A percentile compares a stretch with the other conserved stretches of the same genome.
phyloP scores from a whole-genome alignment of 768 basidiomycete species.

The Pisolithus tinctorius region DNA sequence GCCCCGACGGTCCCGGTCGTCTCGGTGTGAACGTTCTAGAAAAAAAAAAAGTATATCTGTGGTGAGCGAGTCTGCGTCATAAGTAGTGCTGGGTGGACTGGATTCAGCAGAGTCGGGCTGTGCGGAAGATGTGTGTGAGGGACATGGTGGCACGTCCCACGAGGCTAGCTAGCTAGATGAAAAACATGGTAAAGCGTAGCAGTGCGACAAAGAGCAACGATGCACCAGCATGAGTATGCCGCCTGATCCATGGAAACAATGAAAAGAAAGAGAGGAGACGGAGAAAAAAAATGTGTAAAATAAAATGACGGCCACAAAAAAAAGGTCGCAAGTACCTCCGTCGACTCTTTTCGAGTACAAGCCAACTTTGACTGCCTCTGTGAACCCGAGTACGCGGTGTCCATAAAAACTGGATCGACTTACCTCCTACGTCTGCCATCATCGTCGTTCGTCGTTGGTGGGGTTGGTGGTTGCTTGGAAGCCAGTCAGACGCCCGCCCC shows the following conservation, averaged over 20 bases:
- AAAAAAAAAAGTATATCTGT: slow-evolving; percentile 37
- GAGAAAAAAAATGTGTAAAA: slow-evolving; percentile 23
- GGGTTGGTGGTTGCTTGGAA: slow-evolving; percentile 20
- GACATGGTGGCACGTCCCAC: slow-evolving; percentile 14
- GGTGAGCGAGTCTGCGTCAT: slow-evolving; percentile 45
- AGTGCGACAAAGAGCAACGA: slow-evolving; percentile 32
- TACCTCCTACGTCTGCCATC: slow-evolving; percentile 52
- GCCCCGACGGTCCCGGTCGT: slow-evolving; percentile 59
- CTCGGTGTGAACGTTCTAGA: slow-evolving; percentile 57
- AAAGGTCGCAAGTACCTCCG: slow-evolving; percentile 27
- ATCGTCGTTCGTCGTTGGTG: slow-evolving; percentile 10
- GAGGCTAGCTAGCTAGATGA: slow-evolving; percentile 57
- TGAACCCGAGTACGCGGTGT: slow-evolving; percentile 17
- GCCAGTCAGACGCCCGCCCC: neutral
- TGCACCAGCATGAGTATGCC: slow-evolving; percentile 55
- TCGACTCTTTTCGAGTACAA: slow-evolving; percentile 27
- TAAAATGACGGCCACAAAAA: slow-evolving; percentile 15
- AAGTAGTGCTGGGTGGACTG: slow-evolving; percentile 21
- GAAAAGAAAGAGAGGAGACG: slow-evolving; percentile 25
- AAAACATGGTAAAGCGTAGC: slow-evolving; percentile 31
- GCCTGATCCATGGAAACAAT: too few relatives aligned
- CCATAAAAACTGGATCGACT: slow-evolving; percentile 26
- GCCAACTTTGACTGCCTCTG: slow-evolving; percentile 22
- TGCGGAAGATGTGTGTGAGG: slow-evolving; percentile 14
- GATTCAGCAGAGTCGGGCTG: slow-evolving; percentile 35